phyloP scores from a whole-genome alignment of 176 grass and related monocot species.

The Hyparrhenia diplandra region DNA sequence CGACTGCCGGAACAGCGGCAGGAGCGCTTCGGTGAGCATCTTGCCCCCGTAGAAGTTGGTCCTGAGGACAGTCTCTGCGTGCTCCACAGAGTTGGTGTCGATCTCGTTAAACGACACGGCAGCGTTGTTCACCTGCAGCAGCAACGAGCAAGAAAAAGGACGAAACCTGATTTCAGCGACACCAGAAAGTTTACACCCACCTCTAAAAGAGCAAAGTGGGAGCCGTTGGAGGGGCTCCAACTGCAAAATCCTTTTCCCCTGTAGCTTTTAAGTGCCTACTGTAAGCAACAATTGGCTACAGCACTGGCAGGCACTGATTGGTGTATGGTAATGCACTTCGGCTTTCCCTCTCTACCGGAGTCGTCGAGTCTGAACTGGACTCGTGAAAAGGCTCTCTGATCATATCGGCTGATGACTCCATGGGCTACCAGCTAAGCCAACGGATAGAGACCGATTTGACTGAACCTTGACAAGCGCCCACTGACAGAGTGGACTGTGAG shows the following conservation, averaged over 20 bases:
- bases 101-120: constrained; percentile 90
- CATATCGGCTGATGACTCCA: not conserved
- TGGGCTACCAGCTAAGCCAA: not conserved
- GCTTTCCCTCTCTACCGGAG: not conserved
- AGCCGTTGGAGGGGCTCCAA: no score
- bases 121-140: constrained; percentile 81
- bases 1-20: constrained; percentile 70
- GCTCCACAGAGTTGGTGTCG: constrained; percentile 76
- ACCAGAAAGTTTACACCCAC: not conserved
- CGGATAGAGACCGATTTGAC: not conserved
- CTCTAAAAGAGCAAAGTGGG: not conserved
- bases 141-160: not conserved
- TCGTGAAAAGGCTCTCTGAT: not conserved
- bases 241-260: no score
- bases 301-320: not conserved
- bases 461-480: constrained; percentile 2
- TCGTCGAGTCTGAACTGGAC: constrained; percentile 14
- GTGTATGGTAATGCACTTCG: not conserved
- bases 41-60: constrained; percentile 85
- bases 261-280: no score
- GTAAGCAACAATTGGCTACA: constrained; percentile 11
- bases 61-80: constrained; percentile 68
- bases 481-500: constrained; percentile 11
- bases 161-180: not conserved
- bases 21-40: constrained; percentile 61